Evolutionary conservation across 352 stramenopile species (phyloP).

Genomic region (Phytophthora cactorum): DNA sequence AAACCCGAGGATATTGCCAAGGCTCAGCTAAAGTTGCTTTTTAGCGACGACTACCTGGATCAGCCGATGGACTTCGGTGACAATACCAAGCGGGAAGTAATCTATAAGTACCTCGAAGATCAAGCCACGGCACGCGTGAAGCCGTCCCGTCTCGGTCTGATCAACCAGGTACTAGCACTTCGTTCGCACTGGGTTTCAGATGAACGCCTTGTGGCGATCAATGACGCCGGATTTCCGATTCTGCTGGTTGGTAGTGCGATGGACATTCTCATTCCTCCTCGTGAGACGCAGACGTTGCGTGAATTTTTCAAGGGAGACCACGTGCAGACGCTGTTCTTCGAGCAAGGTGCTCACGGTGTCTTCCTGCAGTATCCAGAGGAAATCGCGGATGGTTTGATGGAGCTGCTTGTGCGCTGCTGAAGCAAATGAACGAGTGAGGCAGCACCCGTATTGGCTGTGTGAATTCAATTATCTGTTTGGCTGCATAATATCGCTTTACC

Average conservation of each 20-base stretch:
- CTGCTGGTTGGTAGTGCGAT: conserved; percentile 44
- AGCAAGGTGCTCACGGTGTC: conserved; percentile 48
- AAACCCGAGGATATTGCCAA: conserved; percentile 37
- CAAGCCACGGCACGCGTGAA: conserved; percentile 26
- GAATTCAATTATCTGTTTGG: background rate
- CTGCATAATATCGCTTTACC: too few species aligned
- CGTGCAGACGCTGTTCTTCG: conserved; percentile 45
- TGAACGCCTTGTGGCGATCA: conserved; percentile 45
- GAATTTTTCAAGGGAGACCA: conserved; percentile 39
- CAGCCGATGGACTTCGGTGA: conserved; percentile 40
- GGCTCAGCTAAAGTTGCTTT: conserved; percentile 41
- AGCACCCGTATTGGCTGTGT: background rate
- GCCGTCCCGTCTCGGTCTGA: conserved; percentile 13
- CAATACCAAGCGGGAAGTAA: conserved; percentile 29
- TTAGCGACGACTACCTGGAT: conserved; percentile 34
- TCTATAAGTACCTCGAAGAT: conserved; percentile 23
- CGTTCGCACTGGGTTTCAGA: conserved; percentile 51
- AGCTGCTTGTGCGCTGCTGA: conserved; percentile 24
- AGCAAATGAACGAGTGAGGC: background rate
- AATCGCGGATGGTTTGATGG: conserved; percentile 24
- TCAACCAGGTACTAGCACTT: conserved; percentile 38
- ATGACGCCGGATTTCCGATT: conserved; percentile 44
- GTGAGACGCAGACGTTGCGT: conserved; percentile 37
- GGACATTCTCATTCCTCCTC: conserved; percentile 48
- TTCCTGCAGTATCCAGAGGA: conserved; percentile 51